phyloP scores from a whole-genome alignment of 1,139 yeast genomes.

The Kodamaea fungicola region DNA sequence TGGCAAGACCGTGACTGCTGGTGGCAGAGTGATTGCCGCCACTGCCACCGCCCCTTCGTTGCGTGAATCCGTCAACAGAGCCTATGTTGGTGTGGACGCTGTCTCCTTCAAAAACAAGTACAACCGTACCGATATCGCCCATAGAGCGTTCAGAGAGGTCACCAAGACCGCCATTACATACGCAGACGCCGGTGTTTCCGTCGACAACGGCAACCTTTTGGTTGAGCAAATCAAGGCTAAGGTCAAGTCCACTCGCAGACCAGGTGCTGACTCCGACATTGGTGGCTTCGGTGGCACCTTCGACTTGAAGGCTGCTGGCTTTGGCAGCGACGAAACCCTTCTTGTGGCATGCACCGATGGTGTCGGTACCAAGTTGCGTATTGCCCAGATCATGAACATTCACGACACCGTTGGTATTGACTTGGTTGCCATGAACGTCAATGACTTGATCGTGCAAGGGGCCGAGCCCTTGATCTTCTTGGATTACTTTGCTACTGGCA shows the following conservation, averaged over 20 bases:
- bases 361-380: constrained; percentile 94
- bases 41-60: constrained; percentile 80
- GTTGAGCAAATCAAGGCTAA: constrained; percentile 87
- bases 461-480: constrained; percentile 95
- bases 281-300: constrained; percentile 99
- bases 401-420: constrained; percentile 98
- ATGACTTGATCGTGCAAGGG: constrained; percentile 96
- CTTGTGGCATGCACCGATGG: constrained; percentile 99
- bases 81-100: constrained; percentile 78
- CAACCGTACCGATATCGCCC: constrained; percentile 91
- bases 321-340: constrained; percentile 67
- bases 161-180: constrained; percentile 53
- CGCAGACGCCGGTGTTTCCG: constrained; percentile 95
- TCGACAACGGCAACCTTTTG: constrained; percentile 86
- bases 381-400: constrained; percentile 85
- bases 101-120: constrained; percentile 74
- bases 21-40: constrained; percentile 96
- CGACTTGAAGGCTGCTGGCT: constrained; percentile 87
- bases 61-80: constrained; percentile 77
- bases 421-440: constrained; percentile 97
- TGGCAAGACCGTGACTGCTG: constrained; percentile 73
- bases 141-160: constrained; percentile 79
- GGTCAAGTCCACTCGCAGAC: constrained; percentile 91
- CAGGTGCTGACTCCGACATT: constrained; percentile 96
- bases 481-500: constrained; percentile 95